Evolutionary conservation across 345 rosid species (phyloP), one percentile per base, ranked within the genome.

Genomic region (Barbarea vulgaris): DNA sequence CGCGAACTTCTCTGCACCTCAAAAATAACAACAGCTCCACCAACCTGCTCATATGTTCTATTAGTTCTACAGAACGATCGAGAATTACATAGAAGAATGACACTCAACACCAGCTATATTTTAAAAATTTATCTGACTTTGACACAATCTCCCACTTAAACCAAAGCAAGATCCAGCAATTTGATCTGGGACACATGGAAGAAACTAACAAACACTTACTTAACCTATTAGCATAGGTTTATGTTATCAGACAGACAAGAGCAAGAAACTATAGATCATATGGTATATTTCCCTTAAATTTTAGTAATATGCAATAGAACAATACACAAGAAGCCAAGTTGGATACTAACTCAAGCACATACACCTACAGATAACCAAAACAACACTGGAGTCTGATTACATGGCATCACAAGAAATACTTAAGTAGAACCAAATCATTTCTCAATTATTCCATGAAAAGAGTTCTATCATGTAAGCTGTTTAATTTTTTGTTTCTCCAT

Each of bases 1-100:
- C 89, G 82, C 7, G 98, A 83, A 86, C 88, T 90, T 80, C 98
- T 85, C 50, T 94, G 96, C 79, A 88, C 93, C 85, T 94, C 97
- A 77, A 91, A 88, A 64, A 93, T 77, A 68, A 94, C 87, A 72
- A 71, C 85, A 50, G 74, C 96, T 73, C 95, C 95, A 7, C 89
- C 98, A 14, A 94, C 97, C 97, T 91, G 77, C 15, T 74, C 68
- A 77, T 13, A 59, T 21, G 50, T 44, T 22, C 19, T 21, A 36
- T 77, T 14, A 77, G 55, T 34, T 70, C n/a, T 64, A 44, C 50
- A 69, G 60, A 61, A 21, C 47, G 51, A 19, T 0, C 52, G 50
- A 76, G 47, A 41, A 1, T 15, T 57, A 73, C 71, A 63, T 25
- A 67, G 22, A 58, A 74, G 37, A 58, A 33, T 57, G 64, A 57